phyloP scores from a whole-genome alignment of 306 rosid species.

The Medicago lupulina region DNA sequence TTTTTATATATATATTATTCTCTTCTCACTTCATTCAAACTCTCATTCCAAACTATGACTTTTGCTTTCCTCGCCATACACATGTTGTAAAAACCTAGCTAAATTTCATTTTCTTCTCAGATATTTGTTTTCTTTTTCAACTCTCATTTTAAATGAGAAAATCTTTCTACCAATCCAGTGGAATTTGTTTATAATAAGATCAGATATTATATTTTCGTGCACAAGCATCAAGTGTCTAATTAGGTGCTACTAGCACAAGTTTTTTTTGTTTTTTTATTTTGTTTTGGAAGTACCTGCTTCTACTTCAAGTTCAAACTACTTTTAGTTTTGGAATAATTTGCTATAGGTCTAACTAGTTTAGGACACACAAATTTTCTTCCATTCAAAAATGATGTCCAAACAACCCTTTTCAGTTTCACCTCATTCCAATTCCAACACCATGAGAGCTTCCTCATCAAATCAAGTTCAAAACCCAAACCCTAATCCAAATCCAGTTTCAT shows the following conservation, averaged over 20 bases:
- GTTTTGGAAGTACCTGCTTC: slow-evolving; percentile 38
- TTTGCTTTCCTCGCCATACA: neutral
- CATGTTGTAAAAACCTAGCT: slow-evolving; percentile 7
- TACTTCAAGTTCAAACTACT: slow-evolving; percentile 5
- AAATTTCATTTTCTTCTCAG: neutral
- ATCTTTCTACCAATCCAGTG: neutral
- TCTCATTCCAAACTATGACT: slow-evolving; percentile 5
- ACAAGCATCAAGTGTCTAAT: slow-evolving; percentile 10
- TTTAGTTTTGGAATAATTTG: slow-evolving; percentile 40
- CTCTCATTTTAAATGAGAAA: neutral
- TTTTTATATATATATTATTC: neutral
- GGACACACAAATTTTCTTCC: slow-evolving; percentile 38
- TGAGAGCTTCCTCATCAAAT: slow-evolving; percentile 29
- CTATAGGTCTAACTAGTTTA: slow-evolving; percentile 40
- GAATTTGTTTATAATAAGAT: too few relatives aligned
- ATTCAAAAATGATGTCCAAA: slow-evolving; percentile 47
- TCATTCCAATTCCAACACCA: slow-evolving; percentile 50
- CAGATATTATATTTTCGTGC: neutral
- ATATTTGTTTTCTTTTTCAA: neutral
- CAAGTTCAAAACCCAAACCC: slow-evolving; percentile 48
- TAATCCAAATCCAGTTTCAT: slow-evolving; percentile 47
- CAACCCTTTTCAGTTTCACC: slow-evolving; percentile 41
- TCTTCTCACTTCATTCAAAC: slow-evolving; percentile 1
- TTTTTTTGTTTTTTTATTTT: slow-evolving; percentile 35
- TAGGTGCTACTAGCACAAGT: slow-evolving; percentile 19